These are phyloP conservation scores for Monascus purpureus DNA, from an alignment of 495 filamentous ascomycete species.

Conservation along the genomic window DNA sequence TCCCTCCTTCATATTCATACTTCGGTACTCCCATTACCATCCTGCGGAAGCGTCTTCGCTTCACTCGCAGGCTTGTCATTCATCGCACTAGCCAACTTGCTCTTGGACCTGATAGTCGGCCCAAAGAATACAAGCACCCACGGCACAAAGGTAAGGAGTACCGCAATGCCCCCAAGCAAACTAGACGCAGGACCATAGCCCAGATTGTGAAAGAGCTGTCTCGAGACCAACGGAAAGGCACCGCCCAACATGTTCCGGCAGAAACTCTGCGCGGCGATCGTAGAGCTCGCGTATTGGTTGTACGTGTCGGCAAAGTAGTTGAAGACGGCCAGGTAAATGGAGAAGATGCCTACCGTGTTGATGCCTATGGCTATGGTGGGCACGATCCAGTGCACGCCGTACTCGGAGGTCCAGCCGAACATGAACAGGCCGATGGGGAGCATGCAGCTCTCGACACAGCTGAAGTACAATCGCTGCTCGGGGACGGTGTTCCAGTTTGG, in stretches of 20 bases:
- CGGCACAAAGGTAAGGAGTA: conserved; percentile 59
- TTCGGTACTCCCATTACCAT: too few species aligned
- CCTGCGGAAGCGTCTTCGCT: too few species aligned
- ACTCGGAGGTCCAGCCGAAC: conserved; percentile 61
- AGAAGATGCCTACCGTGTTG: conserved; percentile 79
- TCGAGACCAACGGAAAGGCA: conserved; percentile 65
- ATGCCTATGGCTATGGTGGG: conserved; percentile 56
- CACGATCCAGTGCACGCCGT: conserved; percentile 60
- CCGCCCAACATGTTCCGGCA: conserved; percentile 76
- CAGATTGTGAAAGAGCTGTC: conserved; percentile 54
- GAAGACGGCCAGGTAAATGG: conserved; percentile 80
- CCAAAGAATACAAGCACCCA: conserved; percentile 80
- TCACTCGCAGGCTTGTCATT: too few species aligned
- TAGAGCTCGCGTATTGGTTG: conserved; percentile 69
- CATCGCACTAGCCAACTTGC: conserved; percentile 62
- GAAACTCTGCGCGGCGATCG: conserved; percentile 77
- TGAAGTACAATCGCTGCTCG: conserved; percentile 72
- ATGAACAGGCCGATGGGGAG: conserved; percentile 71
- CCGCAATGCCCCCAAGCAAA: conserved; percentile 59
- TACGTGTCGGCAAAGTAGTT: conserved; percentile 94
- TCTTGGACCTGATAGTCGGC: conserved; percentile 59
- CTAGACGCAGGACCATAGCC: conserved; percentile 60
- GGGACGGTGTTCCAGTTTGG: conserved; percentile 40
- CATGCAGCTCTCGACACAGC: conserved; percentile 55
- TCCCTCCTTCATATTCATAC: too few species aligned